Percentiles rank a stretch among this genome's conserved stretches.
Evolutionary conservation across 2,329 filamentous ascomycete species (phyloP).

Genomic region (Xylariales sp.): DNA sequence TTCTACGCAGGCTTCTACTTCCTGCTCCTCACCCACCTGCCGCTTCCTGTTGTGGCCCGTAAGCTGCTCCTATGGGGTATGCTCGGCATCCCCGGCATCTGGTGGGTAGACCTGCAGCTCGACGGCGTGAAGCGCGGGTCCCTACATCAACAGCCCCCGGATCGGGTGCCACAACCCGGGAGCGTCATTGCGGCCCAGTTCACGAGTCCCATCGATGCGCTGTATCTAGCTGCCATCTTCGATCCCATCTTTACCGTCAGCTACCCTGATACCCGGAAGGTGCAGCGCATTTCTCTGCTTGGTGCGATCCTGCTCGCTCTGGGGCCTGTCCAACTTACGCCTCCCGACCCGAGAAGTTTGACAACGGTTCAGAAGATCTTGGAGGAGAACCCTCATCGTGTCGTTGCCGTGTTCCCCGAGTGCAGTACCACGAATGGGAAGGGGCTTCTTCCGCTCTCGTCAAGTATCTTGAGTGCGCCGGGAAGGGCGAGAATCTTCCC

Average conservation of each 20-base stretch:
- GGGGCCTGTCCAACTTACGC: slow-evolving; percentile 41
- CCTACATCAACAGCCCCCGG: slow-evolving; percentile 66
- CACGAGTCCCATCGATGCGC: slow-evolving; percentile 85
- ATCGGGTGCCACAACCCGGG: slow-evolving; percentile 71
- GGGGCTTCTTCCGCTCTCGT: slow-evolving; percentile 79
- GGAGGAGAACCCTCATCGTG: slow-evolving; percentile 63
- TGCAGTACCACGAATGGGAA: slow-evolving; percentile 91
- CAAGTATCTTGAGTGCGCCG: slow-evolving; percentile 65
- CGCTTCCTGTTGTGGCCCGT: slow-evolving; percentile 56
- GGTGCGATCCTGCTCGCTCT: slow-evolving; percentile 72
- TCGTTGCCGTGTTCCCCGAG: slow-evolving; percentile 87
- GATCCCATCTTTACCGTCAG: slow-evolving; percentile 89
- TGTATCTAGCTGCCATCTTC: slow-evolving; percentile 94
- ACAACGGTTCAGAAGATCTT: slow-evolving; percentile 61
- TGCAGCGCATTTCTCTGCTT: slow-evolving; percentile 73
- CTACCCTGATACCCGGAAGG: slow-evolving; percentile 68
- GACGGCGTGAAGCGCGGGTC: slow-evolving; percentile 94
- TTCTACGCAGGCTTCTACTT: slow-evolving; percentile 68
- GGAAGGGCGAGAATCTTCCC: slow-evolving; percentile 76
- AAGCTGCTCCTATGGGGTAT: slow-evolving; percentile 87
- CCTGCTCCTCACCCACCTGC: slow-evolving; percentile 75
- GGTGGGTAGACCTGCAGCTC: slow-evolving; percentile 98
- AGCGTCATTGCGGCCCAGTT: slow-evolving; percentile 86
- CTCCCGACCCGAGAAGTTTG: slow-evolving; percentile 43
- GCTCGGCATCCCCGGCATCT: slow-evolving; percentile 84